Evolutionary conservation across 202 grass and related monocot species (phyloP), one percentile per base, ranked within the genome.

Genomic region (Thinopyrum obtusiflorum): DNA sequence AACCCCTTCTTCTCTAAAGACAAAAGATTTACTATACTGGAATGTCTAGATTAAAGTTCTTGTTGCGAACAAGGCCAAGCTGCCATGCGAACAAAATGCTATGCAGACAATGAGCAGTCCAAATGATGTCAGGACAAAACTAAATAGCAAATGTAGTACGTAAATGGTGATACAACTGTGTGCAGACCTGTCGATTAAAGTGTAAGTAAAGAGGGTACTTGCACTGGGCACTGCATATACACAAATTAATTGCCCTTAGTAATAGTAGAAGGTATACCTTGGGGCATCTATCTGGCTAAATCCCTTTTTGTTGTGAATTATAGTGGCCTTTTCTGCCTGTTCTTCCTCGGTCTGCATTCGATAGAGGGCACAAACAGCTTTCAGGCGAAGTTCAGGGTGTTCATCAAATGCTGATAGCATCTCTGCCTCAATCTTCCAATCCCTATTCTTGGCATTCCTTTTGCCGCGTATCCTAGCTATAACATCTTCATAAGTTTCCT

Each of bases 361-460:
- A 71, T 94, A 88, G 63, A 97, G 62, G 2, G 90, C 90, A 87
- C 95, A 97, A 63, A 97, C 82, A 80, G 95, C 95, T 84, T 91
- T 91, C 81, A 94, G 49, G 76, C 76, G 88, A 79, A 94, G 86
- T 61, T 93, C 32, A 25, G 87, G 80, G 9, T 88, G 49, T 61
- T 83, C 53, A 29, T 18, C 46, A 68, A 97, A 91, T 59, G 92
- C 80, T 25, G 88, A 42, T 42, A 90, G 77, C 92, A 97, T 94
- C 10, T 94, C 89, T 51, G 20, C 82, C 80, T 94, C 87, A 55
- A 14, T 84, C 32, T 84, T 51, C 95, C 92, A 97, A 40, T 87
- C 87, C 46, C 85, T 85, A 42, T 75, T 75, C 20, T 78, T 83
- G 23, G 14, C 61, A 65, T 86, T 74, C 20, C 15, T 91, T 84